A percentile compares a stretch with the other conserved stretches of the same genome.
Evolutionary conservation across 768 basidiomycete genomes (phyloP).

Genomic region (Leccinum subtestaceum): DNA sequence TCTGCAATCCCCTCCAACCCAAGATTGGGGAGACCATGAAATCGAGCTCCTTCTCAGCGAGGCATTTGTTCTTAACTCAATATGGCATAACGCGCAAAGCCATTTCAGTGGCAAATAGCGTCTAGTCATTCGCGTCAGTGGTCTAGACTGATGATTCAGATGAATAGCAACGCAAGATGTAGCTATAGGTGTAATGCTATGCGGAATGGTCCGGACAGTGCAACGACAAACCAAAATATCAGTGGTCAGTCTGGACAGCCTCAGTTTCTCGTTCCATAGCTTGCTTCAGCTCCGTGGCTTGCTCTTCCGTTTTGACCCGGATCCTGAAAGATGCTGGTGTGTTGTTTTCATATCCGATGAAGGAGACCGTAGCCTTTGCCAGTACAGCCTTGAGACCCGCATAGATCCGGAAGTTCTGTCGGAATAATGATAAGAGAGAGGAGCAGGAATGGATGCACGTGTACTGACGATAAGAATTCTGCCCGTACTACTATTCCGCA

Average conservation of each 20-base stretch:
- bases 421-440: constrained; percentile 8
- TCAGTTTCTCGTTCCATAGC: constrained; percentile 63
- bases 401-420: constrained; percentile 76
- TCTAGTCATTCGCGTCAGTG: not conserved
- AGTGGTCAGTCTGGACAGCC: constrained; percentile 34
- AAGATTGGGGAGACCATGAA: constrained; percentile 94
- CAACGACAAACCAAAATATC: constrained; percentile 1
- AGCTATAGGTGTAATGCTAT: constrained; percentile 26
- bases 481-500: constrained; percentile 73
- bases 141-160: constrained; percentile 1
- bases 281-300: constrained; percentile 54
- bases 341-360: constrained; percentile 65
- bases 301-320: constrained; percentile 56
- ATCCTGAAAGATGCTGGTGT: constrained; percentile 59
- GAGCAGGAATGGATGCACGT: not conserved
- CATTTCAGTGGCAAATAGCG: constrained; percentile 64
- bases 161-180: constrained; percentile 22
- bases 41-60: constrained; percentile 93
- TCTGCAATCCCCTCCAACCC: constrained; percentile 87
- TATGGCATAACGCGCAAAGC: constrained; percentile 91
- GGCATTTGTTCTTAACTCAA: constrained; percentile 90
- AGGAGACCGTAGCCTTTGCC: constrained; percentile 53
- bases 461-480: constrained; percentile 68
- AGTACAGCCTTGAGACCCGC: constrained; percentile 52
- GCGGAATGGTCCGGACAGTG: not conserved